phyloP scores from a whole-genome alignment of 176 grass and related monocot genomes.

The Avena atlantica region DNA sequence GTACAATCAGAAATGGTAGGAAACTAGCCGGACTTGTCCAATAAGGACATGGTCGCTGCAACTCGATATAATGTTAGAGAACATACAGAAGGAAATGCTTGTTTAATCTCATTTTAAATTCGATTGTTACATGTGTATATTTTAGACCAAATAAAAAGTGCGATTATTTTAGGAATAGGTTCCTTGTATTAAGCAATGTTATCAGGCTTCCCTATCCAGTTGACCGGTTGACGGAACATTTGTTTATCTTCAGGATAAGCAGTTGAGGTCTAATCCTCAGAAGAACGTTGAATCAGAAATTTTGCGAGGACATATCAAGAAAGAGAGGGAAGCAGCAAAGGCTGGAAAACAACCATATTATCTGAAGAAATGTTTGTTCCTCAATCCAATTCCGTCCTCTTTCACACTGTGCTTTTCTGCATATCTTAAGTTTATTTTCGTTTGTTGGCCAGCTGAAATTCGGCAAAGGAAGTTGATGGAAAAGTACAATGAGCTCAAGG shows the following conservation, averaged over 20 bases:
- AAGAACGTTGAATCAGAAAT: conserved; percentile 82
- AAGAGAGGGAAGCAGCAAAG: conserved; percentile 89
- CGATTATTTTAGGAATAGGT: neutral
- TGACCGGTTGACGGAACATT: conserved; percentile 3
- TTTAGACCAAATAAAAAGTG: neutral
- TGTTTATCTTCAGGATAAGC: conserved; percentile 75
- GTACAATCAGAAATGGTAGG: neutral
- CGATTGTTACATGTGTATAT: neutral
- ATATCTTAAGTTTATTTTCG: conserved; percentile 36
- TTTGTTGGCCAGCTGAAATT: conserved; percentile 84
- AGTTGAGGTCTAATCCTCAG: conserved; percentile 64
- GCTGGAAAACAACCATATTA: conserved; percentile 81
- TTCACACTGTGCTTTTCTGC: neutral
- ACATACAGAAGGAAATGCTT: neutral
- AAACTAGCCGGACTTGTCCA: conserved; percentile 22
- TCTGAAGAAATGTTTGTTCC: conserved; percentile 83
- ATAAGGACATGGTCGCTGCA: neutral
- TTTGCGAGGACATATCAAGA: conserved; percentile 78
- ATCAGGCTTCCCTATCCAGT: neutral
- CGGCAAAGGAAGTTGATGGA: conserved; percentile 77
- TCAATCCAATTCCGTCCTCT: neutral
- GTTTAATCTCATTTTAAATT: neutral
- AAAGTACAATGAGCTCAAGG: conserved; percentile 95
- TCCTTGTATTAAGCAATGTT: conserved; percentile 22
- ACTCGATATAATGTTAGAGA: conserved; percentile 4